phyloP scores from a whole-genome alignment of 75 land plant species.

The Cunninghamia lanceolata region DNA sequence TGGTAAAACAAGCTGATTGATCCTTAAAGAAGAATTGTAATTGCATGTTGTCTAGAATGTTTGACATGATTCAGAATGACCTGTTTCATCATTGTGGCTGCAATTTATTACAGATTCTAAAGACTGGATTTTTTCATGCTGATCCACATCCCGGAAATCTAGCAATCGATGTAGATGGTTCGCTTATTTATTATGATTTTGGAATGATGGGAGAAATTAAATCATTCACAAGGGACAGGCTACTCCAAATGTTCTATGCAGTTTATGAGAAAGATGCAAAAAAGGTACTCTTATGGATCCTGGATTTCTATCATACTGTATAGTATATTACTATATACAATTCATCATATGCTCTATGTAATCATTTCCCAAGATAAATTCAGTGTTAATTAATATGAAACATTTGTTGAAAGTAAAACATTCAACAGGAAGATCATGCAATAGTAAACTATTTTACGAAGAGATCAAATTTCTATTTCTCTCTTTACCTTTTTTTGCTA shows the following conservation, averaged over 20 bases:
- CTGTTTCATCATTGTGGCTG: neutral
- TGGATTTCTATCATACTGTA: neutral
- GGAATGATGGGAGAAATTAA: conserved; percentile 99
- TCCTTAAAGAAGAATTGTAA: neutral
- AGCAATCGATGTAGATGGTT: conserved; percentile 83
- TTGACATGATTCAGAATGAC: neutral
- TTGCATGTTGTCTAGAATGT: neutral
- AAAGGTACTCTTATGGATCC: conserved; percentile 42
- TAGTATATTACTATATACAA: neutral
- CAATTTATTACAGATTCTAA: conserved; percentile 66
- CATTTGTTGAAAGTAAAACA: neutral
- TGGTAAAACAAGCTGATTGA: neutral
- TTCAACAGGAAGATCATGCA: neutral
- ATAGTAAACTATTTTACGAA: neutral
- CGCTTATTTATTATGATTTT: conserved; percentile 96
- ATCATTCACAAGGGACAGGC: conserved; percentile 75
- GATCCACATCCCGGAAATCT: conserved; percentile 99
- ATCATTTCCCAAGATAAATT: neutral
- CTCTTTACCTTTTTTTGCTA: neutral
- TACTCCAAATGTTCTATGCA: conserved; percentile 92
- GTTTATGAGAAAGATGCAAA: conserved; percentile 95
- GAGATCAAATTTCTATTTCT: neutral
- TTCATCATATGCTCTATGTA: neutral
- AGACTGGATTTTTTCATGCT: conserved; percentile 98
- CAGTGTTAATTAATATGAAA: neutral